These are phyloP conservation scores for Prunus campanulata DNA, from an alignment of 306 rosid genomes.

Conservation along the genomic window DNA sequence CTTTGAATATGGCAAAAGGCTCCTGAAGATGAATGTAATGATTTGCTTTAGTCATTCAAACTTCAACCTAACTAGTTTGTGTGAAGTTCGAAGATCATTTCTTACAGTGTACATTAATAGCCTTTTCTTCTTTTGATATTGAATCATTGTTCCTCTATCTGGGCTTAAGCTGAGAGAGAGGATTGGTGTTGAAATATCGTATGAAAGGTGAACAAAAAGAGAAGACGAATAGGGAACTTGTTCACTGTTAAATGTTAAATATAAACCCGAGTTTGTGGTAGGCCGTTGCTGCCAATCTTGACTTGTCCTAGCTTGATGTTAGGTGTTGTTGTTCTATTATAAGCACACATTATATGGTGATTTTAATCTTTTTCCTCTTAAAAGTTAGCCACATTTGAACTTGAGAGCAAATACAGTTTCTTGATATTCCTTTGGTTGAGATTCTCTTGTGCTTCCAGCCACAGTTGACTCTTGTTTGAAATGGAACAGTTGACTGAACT, in stretches of 20 bases:
- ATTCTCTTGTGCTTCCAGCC: background rate
- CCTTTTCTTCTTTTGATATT: background rate
- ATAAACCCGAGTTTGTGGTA: background rate
- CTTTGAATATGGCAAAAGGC: background rate
- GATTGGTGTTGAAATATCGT: background rate
- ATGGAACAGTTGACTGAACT: background rate
- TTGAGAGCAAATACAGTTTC: background rate
- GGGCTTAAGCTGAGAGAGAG: background rate
- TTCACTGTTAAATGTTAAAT: background rate
- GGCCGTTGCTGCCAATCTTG: background rate
- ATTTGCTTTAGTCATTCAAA: background rate
- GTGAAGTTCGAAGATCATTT: background rate
- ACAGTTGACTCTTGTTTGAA: background rate
- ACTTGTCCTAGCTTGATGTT: background rate
- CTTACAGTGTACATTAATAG: too few species aligned
- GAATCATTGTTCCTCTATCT: background rate
- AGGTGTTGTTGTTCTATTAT: too few species aligned
- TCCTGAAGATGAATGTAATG: background rate
- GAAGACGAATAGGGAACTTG: background rate
- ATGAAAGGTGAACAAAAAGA: background rate
- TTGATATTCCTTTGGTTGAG: background rate
- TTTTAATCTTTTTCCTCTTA: background rate
- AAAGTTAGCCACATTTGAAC: background rate
- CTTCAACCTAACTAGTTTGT: background rate
- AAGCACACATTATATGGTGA: background rate